Conservation (phyloP, 2,329 filamentous ascomycete species). For the Bipolaris bicolor region DNA sequence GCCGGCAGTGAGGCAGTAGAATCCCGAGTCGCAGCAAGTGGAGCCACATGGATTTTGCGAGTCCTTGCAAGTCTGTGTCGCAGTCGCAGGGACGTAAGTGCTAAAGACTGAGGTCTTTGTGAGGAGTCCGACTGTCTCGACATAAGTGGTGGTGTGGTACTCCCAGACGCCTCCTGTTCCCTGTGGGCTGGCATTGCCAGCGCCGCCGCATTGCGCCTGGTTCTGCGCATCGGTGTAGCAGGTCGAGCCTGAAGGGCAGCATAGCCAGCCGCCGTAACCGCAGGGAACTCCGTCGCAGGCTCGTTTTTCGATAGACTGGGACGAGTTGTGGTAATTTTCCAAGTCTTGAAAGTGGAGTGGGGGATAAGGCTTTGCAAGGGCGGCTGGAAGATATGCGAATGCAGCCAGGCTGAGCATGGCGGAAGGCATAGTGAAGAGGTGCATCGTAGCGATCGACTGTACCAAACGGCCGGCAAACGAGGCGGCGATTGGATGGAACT, state of each 20-base stretch:
- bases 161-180: slow-evolving; percentile 57
- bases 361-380: slow-evolving; percentile 49
- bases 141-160: slow-evolving; percentile 63
- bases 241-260: slow-evolving; percentile 39
- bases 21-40: slow-evolving; percentile 73
- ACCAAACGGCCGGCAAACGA: slow-evolving; percentile 11
- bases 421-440: slow-evolving; percentile 67
- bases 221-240: slow-evolving; percentile 45
- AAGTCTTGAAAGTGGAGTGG: slow-evolving; percentile 38
- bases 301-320: slow-evolving; percentile 33
- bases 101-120: slow-evolving; percentile 63
- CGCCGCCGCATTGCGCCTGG: slow-evolving; percentile 46
- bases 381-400: slow-evolving; percentile 59
- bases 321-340: slow-evolving; percentile 37
- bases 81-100: slow-evolving; percentile 31
- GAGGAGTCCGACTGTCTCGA: slow-evolving; percentile 58
- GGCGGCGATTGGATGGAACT: slow-evolving; percentile 16
- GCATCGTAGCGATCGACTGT: slow-evolving; percentile 29
- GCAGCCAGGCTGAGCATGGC: slow-evolving; percentile 61
- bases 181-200: slow-evolving; percentile 20
- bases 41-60: slow-evolving; percentile 67
- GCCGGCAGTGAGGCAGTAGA: slow-evolving; percentile 67
- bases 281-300: slow-evolving; percentile 30
- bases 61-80: slow-evolving; percentile 53
- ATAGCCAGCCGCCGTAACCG: slow-evolving; percentile 45